Base-by-base conservation (phyloP, 164 flowering plant species). In the Malania oleifera region DNA sequence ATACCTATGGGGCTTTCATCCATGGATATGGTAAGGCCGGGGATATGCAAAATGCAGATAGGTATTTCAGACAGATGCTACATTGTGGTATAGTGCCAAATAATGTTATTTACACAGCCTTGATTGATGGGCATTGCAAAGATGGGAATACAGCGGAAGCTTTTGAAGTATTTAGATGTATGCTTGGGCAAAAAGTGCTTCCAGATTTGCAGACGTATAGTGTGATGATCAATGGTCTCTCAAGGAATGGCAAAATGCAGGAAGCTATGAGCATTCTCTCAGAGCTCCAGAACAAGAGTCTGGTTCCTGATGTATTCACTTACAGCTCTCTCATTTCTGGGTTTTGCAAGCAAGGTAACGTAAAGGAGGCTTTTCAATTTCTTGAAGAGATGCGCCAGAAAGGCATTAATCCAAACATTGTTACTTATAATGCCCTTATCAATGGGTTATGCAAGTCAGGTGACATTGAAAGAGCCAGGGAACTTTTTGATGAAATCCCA, bases 1-100 rank as follows among this genome's bases (percentile, higher is more conserved):
- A 59, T 57, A 81, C 89, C 7, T 91, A 80, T 67, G 88, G 88
- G 38, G 81, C 93, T 57, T 74, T 91, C 27, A 70, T 91, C 6
- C 61, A 65, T 56, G 91, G 77, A 22, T 77, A 82, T 72, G 48
- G 78, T 47, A 80, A 79, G 64, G 67, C 60, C 9, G 85, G 86
- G 55, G 69, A 79, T 52, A 77, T 83, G 81, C 58, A 67, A 17
- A 57, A 60, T 10, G 97, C 91, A 10, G 65, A 74, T 26, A 57
- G 52, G 58, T 80, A 76, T 67, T 82, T 86, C 47, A 60, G 20
- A 26, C 80, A 85, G 71, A 82, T 89, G 89, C 60, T 80, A 25
- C 70, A 50, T 57, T 67, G 62, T 55, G 86, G 88, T 52, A 56
- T 89, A 40, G 50, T 46, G 22, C 87, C 95, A 15, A 79, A 77